Conservation (phyloP, 306 rosid genomes). For the Prunus mume region DNA sequence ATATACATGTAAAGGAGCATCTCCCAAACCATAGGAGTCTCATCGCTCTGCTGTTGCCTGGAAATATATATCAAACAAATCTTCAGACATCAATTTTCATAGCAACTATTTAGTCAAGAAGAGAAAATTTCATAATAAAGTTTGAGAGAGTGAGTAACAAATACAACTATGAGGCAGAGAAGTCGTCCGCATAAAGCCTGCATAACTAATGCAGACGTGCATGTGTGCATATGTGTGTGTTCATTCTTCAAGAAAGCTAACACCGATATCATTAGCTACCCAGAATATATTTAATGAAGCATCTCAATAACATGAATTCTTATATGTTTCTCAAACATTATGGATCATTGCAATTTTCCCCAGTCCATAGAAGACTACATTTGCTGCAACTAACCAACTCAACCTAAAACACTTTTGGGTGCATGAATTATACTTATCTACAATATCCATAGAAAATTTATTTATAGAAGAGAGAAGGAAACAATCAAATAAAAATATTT, state of each 20-base stretch:
- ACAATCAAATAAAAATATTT: neutral
- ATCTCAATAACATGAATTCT: neutral
- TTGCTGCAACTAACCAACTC: neutral
- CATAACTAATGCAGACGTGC: neutral
- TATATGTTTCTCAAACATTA: neutral
- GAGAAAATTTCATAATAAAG: neutral
- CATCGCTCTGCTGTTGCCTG: constrained; percentile 93
- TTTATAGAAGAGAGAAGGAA: neutral
- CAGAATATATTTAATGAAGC: neutral
- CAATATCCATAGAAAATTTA: neutral
- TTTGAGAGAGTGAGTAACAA: neutral
- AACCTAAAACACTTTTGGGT: neutral
- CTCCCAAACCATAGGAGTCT: constrained; percentile 95
- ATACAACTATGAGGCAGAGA: neutral
- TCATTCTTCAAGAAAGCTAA: neutral
- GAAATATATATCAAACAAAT: neutral
- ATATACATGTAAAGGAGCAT: constrained; percentile 81
- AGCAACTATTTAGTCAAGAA: constrained; percentile 34
- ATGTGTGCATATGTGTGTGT: neutral
- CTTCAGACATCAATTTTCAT: constrained; percentile 23
- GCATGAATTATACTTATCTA: neutral
- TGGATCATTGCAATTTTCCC: neutral
- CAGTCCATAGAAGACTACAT: neutral
- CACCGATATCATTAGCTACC: neutral
- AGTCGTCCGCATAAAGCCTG: neutral